Conservation (phyloP, 2,329 filamentous ascomycete species). For the Phyllosticta citrichinensis region DNA sequence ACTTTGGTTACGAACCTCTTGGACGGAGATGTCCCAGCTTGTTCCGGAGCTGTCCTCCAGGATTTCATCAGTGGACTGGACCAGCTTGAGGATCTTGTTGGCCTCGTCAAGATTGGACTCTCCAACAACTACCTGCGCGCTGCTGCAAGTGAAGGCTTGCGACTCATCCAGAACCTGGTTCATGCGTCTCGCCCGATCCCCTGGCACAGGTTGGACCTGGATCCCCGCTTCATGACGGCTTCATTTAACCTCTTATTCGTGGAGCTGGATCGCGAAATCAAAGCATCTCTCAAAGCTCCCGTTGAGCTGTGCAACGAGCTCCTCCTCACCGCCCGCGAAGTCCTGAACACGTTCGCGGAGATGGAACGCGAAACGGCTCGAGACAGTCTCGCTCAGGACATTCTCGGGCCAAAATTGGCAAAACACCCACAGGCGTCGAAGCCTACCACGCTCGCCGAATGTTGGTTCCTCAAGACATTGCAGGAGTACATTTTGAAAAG, state of each 20-base stretch:
- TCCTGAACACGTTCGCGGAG: not conserved
- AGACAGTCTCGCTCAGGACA: not conserved
- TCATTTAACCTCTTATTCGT: not conserved
- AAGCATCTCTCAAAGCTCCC: constrained; percentile 3
- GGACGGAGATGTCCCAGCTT: not conserved
- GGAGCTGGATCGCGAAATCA: constrained; percentile 1
- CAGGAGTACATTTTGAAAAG: constrained; percentile 68
- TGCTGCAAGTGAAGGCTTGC: not conserved
- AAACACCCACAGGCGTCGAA: not conserved
- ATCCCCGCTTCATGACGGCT: constrained; percentile 1
- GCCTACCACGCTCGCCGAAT: constrained; percentile 44
- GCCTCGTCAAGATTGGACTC: constrained; percentile 1
- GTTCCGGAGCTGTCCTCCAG: not conserved
- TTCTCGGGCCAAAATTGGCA: not conserved
- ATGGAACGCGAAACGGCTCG: constrained; percentile 1
- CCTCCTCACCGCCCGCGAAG: not conserved
- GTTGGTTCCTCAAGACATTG: constrained; percentile 62
- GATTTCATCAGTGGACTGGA: not conserved
- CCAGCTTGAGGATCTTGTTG: not conserved
- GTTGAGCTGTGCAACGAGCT: constrained; percentile 6
- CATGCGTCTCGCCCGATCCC: not conserved
- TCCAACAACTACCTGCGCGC: not conserved
- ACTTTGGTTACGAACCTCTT: not conserved
- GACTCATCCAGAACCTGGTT: not conserved
- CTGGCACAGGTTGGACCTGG: not conserved